These are phyloP conservation scores for Pseudogymnoascus destructans DNA, from an alignment of 2,329 filamentous ascomycete species.

Conservation along the genomic window DNA sequence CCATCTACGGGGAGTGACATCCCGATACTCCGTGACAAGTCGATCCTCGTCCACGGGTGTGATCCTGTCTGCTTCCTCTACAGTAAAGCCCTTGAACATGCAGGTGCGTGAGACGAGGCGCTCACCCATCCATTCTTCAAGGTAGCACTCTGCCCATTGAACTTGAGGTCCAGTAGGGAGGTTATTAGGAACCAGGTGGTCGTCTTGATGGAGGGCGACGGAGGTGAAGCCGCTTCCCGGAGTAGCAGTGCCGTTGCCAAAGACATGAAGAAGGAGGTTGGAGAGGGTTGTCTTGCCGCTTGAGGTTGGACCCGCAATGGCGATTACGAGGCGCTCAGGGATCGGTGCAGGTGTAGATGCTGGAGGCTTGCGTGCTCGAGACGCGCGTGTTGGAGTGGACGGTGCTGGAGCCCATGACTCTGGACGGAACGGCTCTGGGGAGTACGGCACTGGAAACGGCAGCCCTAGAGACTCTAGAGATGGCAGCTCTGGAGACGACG, in stretches of 20 bases:
- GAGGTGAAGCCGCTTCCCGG: background rate
- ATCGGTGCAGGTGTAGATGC: background rate
- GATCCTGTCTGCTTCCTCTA: background rate
- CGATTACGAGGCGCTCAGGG: background rate
- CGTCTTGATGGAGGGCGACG: background rate
- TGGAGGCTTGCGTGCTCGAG: background rate
- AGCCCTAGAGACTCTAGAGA: no score
- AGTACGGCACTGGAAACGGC: no score
- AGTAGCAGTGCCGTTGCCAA: background rate
- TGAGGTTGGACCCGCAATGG: background rate
- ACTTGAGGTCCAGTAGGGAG: background rate
- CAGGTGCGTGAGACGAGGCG: background rate
- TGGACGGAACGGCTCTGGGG: background rate
- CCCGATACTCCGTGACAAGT: background rate
- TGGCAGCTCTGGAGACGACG: no score
- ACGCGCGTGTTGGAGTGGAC: background rate
- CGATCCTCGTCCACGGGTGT: background rate
- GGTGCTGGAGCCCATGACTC: background rate
- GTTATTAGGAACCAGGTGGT: background rate
- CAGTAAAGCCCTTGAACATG: background rate
- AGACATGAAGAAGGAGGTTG: background rate
- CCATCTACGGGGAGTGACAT: background rate
- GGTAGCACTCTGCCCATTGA: background rate
- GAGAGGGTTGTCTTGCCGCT: background rate
- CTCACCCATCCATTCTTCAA: background rate